phyloP scores from a whole-genome alignment of 768 basidiomycete species.

The Psilocybe sp. region DNA sequence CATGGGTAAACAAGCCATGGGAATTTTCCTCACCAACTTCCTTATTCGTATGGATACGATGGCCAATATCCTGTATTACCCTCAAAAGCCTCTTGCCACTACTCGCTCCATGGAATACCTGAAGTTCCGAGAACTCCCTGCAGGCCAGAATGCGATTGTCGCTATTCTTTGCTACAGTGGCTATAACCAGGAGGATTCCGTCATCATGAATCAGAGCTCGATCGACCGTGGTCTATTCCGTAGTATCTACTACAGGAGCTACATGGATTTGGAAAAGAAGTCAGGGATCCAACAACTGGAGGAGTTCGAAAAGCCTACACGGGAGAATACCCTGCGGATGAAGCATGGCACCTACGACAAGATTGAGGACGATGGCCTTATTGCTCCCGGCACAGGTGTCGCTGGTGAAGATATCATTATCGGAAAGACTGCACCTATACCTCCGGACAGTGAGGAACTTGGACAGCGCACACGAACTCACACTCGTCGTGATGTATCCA shows the following conservation, averaged over 20 bases:
- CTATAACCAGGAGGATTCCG: constrained; percentile 99
- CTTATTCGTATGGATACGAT: constrained; percentile 99
- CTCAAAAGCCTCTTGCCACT: constrained; percentile 97
- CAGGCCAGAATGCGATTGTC: constrained; percentile 98
- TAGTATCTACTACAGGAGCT: constrained; percentile 97
- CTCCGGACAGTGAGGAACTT: constrained; percentile 94
- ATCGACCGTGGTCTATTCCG: constrained; percentile 98
- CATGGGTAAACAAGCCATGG: constrained; percentile 99
- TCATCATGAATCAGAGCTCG: constrained; percentile 99
- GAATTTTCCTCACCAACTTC: constrained; percentile 97
- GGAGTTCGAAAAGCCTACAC: constrained; percentile 94
- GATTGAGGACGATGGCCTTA: constrained; percentile 92
- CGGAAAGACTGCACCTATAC: constrained; percentile 97
- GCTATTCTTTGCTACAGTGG: constrained; percentile 98
- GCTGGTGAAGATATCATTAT: constrained; percentile 98
- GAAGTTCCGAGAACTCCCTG: constrained; percentile 96
- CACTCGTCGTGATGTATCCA: constrained; percentile 93
- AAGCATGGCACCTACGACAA: constrained; percentile 99
- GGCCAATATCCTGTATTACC: constrained; percentile 99
- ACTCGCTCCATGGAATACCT: constrained; percentile 99
- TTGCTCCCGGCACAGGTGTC: constrained; percentile 93
- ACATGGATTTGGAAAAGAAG: constrained; percentile 98
- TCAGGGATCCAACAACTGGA: constrained; percentile 89
- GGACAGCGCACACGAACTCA: constrained; percentile 94
- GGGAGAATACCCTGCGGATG: constrained; percentile 91